Evolutionary conservation across 257 asterid species (phyloP), one percentile per base, ranked within the genome.

Genomic region (Ophiorrhiza pumila): DNA sequence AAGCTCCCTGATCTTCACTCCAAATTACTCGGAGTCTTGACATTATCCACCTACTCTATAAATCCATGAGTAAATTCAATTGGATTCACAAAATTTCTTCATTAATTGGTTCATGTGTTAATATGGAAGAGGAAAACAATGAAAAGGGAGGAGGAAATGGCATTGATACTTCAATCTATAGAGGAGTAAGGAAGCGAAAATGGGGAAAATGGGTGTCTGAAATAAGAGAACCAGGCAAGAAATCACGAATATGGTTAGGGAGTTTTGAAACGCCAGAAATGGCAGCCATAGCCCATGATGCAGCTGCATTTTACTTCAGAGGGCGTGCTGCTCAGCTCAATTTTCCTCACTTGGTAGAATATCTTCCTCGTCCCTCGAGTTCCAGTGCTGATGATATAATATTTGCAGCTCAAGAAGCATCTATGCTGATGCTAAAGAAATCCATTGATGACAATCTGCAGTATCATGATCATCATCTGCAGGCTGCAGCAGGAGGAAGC

Each of bases 151-250:
- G 29, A 1, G 43, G 52, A n/a, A n/a, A n/a, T 22, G 45, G 39
- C 7, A 6, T 3, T 37, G 7, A 6, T n/a, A 62, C 74, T 4
- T 80, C 83, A 10, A 43, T 37, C 23, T 82, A 82, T 68, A 72
- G 74, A 56, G 88, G 86, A 3, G 88, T 82, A 18, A 82, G 88
- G 79, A 84, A 77, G 80, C 65, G 88, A 47, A 82, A 82, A 75
- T 84, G 86, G 88, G 87, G 87, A 29, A 83, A 78, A 70, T 83
- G 87, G 83, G 87, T 83, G 72, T 83, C 83, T 1, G 87, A 83
- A 41, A 79, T 83, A 6, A 80, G 87, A 25, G 83, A 76, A 53
- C 87, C 87, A 2, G 82, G 87, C 14, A 80, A 71, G 68, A 76
- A 81, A 64, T 80, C 80, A 2, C 58, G 85, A 63, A 76, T 83